Percentiles rank a stretch among this genome's conserved stretches.
These are phyloP conservation scores for Tolypocladium album DNA, from an alignment of 2,329 filamentous ascomycete species.

Conservation along the genomic window DNA sequence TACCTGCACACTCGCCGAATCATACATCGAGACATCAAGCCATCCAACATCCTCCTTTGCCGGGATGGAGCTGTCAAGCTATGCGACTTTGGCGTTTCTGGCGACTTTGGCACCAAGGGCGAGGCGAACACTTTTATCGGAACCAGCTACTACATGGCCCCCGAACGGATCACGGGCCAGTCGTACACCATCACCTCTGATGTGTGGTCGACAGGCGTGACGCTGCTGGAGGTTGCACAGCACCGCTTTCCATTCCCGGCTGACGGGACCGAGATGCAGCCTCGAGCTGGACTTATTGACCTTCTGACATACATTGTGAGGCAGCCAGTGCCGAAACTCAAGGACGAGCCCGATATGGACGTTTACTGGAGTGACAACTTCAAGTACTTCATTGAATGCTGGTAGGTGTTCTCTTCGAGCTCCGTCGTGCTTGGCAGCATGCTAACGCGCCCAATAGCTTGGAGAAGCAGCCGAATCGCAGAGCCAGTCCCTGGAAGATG, in stretches of 20 bases:
- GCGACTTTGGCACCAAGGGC: slow-evolving; percentile 96
- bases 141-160: slow-evolving; percentile 98
- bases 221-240: slow-evolving; percentile 96
- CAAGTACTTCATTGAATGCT: slow-evolving; percentile 99
- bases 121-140: slow-evolving; percentile 99
- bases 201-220: slow-evolving; percentile 96
- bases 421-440: not conserved
- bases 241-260: slow-evolving; percentile 97
- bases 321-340: slow-evolving; percentile 88
- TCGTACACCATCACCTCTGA: slow-evolving; percentile 98
- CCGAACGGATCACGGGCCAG: slow-evolving; percentile 93
- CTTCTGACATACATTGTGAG: slow-evolving; percentile 94
- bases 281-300: slow-evolving; percentile 85
- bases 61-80: slow-evolving; percentile 91
- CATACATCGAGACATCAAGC: slow-evolving; percentile 98
- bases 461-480: slow-evolving; percentile 79
- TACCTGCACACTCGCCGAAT: slow-evolving; percentile 95
- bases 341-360: slow-evolving; percentile 81
- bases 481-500: slow-evolving; percentile 97
- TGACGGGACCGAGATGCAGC: slow-evolving; percentile 91
- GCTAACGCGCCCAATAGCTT: slow-evolving; percentile 46
- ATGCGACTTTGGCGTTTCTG: slow-evolving; percentile 95
- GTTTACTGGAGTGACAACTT: slow-evolving; percentile 96
- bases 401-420: slow-evolving; percentile 50
- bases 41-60: slow-evolving; percentile 90